Conservation (phyloP, 2,329 filamentous ascomycete species). For the Beauveria pseudobassiana region DNA sequence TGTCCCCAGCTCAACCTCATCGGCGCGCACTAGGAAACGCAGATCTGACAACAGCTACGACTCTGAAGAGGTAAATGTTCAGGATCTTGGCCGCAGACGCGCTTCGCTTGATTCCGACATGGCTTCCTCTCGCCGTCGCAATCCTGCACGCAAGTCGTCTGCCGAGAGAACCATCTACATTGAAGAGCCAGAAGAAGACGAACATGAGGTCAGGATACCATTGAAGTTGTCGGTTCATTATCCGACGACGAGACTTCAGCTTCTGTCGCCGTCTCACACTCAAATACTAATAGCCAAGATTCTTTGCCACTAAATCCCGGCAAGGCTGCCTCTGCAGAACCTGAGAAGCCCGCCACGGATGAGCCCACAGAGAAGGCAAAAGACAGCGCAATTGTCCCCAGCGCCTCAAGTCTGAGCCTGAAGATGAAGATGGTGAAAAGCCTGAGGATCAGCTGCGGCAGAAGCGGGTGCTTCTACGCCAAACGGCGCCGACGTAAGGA, state of each 20-base stretch:
- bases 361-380: not conserved
- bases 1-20: constrained; percentile 27
- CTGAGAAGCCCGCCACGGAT: not conserved
- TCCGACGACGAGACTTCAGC: constrained; percentile 4
- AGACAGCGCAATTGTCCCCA: not conserved
- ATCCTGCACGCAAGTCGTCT: constrained; percentile 30
- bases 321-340: not conserved
- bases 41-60: constrained; percentile 28
- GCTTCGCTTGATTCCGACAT: constrained; percentile 29
- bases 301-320: not conserved
- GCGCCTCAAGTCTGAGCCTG: not conserved
- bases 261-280: not conserved
- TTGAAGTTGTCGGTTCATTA: constrained; percentile 5
- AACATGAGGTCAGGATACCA: constrained; percentile 7
- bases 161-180: constrained; percentile 25
- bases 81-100: constrained; percentile 28
- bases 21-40: constrained; percentile 29
- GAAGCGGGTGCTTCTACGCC: not conserved
- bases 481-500: not conserved
- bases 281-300: not conserved
- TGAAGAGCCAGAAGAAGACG: constrained; percentile 25
- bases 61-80: constrained; percentile 23
- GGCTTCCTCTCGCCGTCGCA: constrained; percentile 31
- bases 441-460: not conserved
- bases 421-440: not conserved